Base-by-base conservation (phyloP, 257 asterid species). In the Orobanche coerulescens region DNA sequence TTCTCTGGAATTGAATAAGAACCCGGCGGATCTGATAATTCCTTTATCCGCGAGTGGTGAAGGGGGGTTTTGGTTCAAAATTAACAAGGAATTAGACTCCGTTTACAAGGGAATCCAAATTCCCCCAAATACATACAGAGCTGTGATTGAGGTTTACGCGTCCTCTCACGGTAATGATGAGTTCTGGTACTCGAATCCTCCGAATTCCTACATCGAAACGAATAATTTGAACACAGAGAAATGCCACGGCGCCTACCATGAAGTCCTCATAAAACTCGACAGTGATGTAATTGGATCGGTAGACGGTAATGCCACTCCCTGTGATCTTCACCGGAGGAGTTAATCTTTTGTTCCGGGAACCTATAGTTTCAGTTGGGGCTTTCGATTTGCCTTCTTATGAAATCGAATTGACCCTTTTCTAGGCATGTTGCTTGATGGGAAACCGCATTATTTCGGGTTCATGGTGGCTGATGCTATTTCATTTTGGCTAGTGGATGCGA, bases 141-240 rank as follows among this genome's bases (percentile, higher is more conserved):
- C 95, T 13, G 87, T 84, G 61, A 50, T 92, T 37, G 96, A 92
- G 77, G 70, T 92, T 56, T 88, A 81, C 43, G 82, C 79, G 26
- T 88, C 98, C 23, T 79, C 56, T 43, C 98, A 92, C 15, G 95
- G 94, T 1, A 30, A 82, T 20, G 98, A 92, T 34, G 98, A 92
- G 75, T 79, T 84, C 34, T 92, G 98, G 98, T 88, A 84, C 88
- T 66, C 94, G 0, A 88, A 92, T 68, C 95, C 96, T 1, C 88
- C 98, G 0, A 88, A 88, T 76, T 55, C 73, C n/a, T 88, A 91
- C 73, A 64, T 82, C 28, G 73, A 74, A 16, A 28, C 46, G 37
- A 85, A 84, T 33, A 60, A 60, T 26, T 64, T 85, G 55, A 16
- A 63, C 9, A 73, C 82, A 0, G 55, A 65, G 62, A 63, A 81